Evolutionary conservation across 1,284 basidiomycete genomes (phyloP), one percentile per base, ranked within the genome.

Genomic region (Thecaphora frezii): DNA sequence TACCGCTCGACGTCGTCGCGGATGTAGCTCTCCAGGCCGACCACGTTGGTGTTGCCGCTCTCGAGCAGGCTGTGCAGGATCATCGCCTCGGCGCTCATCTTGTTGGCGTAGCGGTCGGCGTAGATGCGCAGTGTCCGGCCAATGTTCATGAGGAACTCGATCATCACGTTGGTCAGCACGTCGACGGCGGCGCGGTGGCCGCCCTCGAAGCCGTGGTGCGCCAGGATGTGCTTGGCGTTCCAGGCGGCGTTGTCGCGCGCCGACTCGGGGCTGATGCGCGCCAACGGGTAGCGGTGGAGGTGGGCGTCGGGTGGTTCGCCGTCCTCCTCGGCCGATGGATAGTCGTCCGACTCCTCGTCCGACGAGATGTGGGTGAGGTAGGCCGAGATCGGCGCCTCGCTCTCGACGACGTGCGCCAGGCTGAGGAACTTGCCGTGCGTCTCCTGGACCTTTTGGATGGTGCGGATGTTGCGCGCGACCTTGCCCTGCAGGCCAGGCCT

Each of bases 81-180:
- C 46, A 97, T 91, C 85, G 96, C 91, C 89, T 94, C 91, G 0
- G 89, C 79, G 5, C 86, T 86, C 88, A 97, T 91, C 42, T 83
- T 84, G 41, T 84, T 81, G 0, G 85, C 85, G 80, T 90, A 90
- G 67, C 89, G 89, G 78, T 97, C 94, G 22, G 85, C 82, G 58
- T 93, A 82, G 71, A 89, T 88, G 42, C 88, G 84, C 50, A 97
- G 85, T 13, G 91, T 94, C 44, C 88, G 84, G 1, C 93, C 94
- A 33, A 97, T 84, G 71, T 92, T 94, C 39, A 85, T 80, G 1
- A 97, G 74, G 79, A 91, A 96, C 70, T 94, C 90, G 0, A 86
- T 83, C 0, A 88, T 84, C 3, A 94, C 87, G 44, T 88, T 84
- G 0, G 88, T 84, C n/a, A 97, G 81, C 16, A 93, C 87, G 64